Percentiles rank a stretch among this genome's conserved stretches.
phyloP scores from a whole-genome alignment of 345 rosid species.

The Linum tenue region DNA sequence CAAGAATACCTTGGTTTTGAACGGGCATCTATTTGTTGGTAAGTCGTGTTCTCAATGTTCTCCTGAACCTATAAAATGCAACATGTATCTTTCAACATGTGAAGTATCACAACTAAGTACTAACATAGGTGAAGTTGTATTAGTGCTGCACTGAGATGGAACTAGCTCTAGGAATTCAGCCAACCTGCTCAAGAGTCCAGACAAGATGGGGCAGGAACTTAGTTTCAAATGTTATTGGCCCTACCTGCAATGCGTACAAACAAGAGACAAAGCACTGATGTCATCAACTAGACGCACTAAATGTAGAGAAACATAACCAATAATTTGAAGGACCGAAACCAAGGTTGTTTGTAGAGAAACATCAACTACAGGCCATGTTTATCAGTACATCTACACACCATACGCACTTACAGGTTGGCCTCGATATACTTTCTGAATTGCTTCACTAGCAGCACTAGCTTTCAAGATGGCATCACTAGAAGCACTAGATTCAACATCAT shows the following conservation, averaged over 20 bases:
- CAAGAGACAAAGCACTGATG: slow-evolving; percentile 2
- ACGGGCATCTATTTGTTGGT: slow-evolving; percentile 60
- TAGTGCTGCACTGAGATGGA: neutral
- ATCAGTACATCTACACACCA: neutral
- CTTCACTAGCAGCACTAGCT: slow-evolving; percentile 97
- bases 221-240: slow-evolving; percentile 69
- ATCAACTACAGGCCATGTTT: neutral
- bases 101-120: neutral
- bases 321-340: no score
- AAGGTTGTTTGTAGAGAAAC: neutral
- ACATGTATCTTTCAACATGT: neutral
- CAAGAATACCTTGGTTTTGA: slow-evolving; percentile 63
- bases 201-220: slow-evolving; percentile 82
- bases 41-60: slow-evolving; percentile 20
- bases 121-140: neutral
- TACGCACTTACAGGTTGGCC: slow-evolving; percentile 59
- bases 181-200: slow-evolving; percentile 90
- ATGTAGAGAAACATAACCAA: no score
- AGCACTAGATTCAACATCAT: slow-evolving; percentile 98
- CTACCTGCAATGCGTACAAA: slow-evolving; percentile 40
- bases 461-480: slow-evolving; percentile 89
- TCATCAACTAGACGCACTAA: no score
- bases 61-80: slow-evolving; percentile 44
- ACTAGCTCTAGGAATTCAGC: neutral
- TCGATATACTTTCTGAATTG: slow-evolving; percentile 83